Evolutionary conservation across 495 filamentous ascomycete species (phyloP), one percentile per base, ranked within the genome.

Genomic region (Diplogelasinospora grovesii): DNA sequence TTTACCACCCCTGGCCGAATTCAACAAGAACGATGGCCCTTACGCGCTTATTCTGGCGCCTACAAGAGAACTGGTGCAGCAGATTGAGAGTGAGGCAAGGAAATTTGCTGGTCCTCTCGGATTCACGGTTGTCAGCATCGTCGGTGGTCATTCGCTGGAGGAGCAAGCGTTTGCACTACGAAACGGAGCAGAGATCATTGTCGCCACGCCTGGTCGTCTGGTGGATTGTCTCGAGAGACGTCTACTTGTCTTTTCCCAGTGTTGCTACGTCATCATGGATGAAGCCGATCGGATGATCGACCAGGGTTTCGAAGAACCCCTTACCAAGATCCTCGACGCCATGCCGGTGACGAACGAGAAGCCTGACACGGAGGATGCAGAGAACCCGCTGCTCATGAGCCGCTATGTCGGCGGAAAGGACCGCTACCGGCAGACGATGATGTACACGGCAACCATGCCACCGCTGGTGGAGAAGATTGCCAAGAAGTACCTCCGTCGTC

Each of bases 361-460:
- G 65, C 92, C 92, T 0, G 92, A 98, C 54, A 85, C 81, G 0
- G 92, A 97, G 24, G 90, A 89, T 48, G 92, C 93, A 21, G 92
- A 98, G 61, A 76, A 97, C 59, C 73, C 89, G 0, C 64, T 74
- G 32, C 77, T 81, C 4, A 97, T 97, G 93, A 83, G 75, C 42
- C 79, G 79, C 28, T 86, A 87, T 42, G 64, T 93, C 2, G 82
- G 83, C 26, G 82, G 85, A 22, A 86, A 86, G 55, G 85, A 94
- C 56, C 77, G 85, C 11, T 99, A 97, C 64, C 69, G 92, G 39
- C 93, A 99, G 62, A 99, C 92, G 2, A 99, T 99, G 92, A 99
- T 99, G 92, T 99, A 97, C 76, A 99, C 93, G 41, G 92, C 92
- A 8, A 99, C 92, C 20, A 99, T 99, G 92, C 89, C 93, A 3